Conservation (phyloP, 345 rosid species). For the Hypericum perforatum region DNA sequence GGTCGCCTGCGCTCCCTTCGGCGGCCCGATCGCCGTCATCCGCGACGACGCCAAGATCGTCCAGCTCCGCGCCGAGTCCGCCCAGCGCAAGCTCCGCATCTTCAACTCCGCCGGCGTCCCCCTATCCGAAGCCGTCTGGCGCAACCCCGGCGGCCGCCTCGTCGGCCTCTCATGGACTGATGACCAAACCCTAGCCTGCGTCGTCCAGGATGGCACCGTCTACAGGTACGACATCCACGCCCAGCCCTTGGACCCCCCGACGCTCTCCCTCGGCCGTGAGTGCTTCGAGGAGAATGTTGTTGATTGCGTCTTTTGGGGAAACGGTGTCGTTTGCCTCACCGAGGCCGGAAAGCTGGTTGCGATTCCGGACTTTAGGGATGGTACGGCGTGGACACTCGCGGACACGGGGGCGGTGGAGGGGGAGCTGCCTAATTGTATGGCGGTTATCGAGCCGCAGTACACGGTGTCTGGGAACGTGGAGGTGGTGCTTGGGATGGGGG, state of each 20-base stretch:
- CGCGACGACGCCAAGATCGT: constrained; percentile 98
- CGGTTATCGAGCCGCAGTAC: constrained; percentile 85
- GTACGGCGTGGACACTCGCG: constrained; percentile 49
- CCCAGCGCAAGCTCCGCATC: constrained; percentile 87
- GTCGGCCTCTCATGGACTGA: constrained; percentile 95
- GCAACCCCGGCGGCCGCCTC: constrained; percentile 82
- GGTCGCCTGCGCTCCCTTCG: constrained; percentile 88
- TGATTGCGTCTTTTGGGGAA: constrained; percentile 87
- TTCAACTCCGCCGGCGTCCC: constrained; percentile 79
- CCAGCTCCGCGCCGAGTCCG: constrained; percentile 94
- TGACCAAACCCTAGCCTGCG: constrained; percentile 65
- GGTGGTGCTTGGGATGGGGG: constrained; percentile 55
- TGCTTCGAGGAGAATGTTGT: constrained; percentile 87
- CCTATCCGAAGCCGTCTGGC: constrained; percentile 82
- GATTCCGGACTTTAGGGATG: constrained; percentile 62
- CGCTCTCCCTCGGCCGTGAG: constrained; percentile 61
- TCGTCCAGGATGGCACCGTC: constrained; percentile 90
- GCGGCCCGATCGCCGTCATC: constrained; percentile 90
- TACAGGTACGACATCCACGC: constrained; percentile 74
- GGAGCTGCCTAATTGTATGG: constrained; percentile 52
- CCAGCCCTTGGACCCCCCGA: constrained; percentile 67
- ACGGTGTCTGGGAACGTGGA: constrained; percentile 79
- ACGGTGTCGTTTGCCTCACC: constrained; percentile 81
- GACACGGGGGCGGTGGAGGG: constrained; percentile 45
- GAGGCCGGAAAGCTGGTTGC: constrained; percentile 58